These are phyloP conservation scores for Litchi chinensis DNA, from an alignment of 345 rosid genomes.

Conservation along the genomic window DNA sequence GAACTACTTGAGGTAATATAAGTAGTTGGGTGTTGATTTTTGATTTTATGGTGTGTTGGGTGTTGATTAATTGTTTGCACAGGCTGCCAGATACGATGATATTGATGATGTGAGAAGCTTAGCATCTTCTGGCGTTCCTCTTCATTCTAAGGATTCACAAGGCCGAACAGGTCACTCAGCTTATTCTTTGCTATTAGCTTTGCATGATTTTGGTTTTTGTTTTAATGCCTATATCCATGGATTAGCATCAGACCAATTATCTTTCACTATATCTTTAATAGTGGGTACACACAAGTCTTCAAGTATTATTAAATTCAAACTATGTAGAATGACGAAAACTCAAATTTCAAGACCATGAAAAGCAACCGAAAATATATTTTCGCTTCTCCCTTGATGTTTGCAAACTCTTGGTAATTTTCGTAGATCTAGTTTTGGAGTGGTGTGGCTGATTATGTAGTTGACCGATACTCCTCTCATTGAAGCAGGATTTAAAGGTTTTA, in stretches of 20 bases:
- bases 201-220: neutral
- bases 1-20: constrained; percentile 57
- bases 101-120: constrained; percentile 66
- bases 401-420: no score
- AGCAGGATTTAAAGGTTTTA: no score
- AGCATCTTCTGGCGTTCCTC: constrained; percentile 64
- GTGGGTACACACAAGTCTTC: no score
- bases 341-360: no score
- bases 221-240: neutral
- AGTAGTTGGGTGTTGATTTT: neutral
- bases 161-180: constrained; percentile 76
- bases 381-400: no score
- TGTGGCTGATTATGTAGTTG: no score
- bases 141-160: constrained; percentile 74
- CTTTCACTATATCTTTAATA: no score
- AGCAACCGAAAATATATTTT: no score
- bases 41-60: neutral
- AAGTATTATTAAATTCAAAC: no score
- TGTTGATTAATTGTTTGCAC: constrained; percentile 19
- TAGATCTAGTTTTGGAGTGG: no score
- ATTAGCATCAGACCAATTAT: neutral
- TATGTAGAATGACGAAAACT: no score
- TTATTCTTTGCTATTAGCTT: neutral
- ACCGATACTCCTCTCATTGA: no score
- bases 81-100: constrained; percentile 93